phyloP scores from a whole-genome alignment of 345 rosid genomes.

The Trapa incisa region DNA sequence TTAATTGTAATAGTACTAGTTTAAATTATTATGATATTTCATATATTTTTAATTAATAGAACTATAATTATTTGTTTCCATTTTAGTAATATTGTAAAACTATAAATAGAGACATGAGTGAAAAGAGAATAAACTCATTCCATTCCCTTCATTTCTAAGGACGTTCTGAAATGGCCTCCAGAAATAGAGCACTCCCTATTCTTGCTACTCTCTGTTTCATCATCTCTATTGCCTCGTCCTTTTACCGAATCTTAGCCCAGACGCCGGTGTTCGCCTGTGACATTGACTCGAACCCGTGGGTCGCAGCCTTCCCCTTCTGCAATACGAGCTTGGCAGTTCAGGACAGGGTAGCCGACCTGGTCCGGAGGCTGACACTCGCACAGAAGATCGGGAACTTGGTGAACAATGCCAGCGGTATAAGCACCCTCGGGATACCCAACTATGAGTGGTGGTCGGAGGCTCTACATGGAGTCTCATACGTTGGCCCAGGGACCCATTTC shows the following conservation, averaged over 20 bases:
- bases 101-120: no score
- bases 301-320: constrained; percentile 50
- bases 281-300: constrained; percentile 27
- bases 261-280: constrained; percentile 71
- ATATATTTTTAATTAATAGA: no score
- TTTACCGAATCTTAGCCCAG: constrained; percentile 20
- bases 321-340: constrained; percentile 24
- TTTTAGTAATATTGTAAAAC: no score
- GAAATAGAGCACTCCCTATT: constrained; percentile 16
- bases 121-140: no score
- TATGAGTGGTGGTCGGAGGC: constrained; percentile 99
- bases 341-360: constrained; percentile 63
- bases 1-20: no score
- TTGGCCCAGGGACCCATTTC: constrained; percentile 67
- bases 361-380: constrained; percentile 54
- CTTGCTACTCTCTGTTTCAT: not conserved
- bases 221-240: not conserved
- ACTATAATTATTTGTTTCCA: no score
- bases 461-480: constrained; percentile 79
- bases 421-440: constrained; percentile 62
- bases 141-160: no score
- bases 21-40: no score
- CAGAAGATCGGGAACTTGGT: constrained; percentile 61
- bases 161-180: constrained; percentile 9
- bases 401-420: constrained; percentile 40